phyloP scores from a whole-genome alignment of 768 basidiomycete species.

The Amanita subjunquillea region DNA sequence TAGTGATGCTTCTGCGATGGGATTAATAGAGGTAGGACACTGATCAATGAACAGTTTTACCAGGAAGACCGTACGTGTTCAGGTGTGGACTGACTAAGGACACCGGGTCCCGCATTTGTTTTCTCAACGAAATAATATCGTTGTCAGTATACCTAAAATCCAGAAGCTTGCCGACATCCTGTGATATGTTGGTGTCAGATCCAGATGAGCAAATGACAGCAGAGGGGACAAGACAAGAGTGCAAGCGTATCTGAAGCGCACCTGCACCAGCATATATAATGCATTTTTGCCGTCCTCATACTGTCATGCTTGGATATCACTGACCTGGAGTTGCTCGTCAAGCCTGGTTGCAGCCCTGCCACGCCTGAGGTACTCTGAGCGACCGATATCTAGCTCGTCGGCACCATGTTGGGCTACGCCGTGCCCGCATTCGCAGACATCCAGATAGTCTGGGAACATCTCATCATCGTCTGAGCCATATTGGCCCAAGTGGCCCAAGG shows the following conservation, averaged over 20 bases:
- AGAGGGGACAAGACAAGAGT: background rate
- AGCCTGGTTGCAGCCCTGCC: conserved; percentile 67
- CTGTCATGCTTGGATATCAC: conserved; percentile 13
- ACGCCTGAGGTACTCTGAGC: conserved; percentile 60
- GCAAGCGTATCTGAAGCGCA: background rate
- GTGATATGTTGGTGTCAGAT: background rate
- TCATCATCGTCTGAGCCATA: conserved; percentile 70
- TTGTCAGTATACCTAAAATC: conserved; percentile 73
- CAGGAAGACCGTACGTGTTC: conserved; percentile 37
- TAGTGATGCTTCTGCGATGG: conserved; percentile 16
- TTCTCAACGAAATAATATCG: conserved; percentile 56
- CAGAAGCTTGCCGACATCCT: conserved; percentile 72
- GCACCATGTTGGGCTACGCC: conserved; percentile 57
- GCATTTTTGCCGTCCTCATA: background rate
- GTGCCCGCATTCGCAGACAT: conserved; percentile 64
- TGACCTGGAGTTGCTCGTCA: conserved; percentile 74
- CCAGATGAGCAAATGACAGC: background rate
- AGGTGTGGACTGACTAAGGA: conserved; percentile 39
- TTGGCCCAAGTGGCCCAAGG: conserved; percentile 44
- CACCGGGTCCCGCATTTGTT: conserved; percentile 53
- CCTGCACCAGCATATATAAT: background rate
- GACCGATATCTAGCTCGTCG: conserved; percentile 41
- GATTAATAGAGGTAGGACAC: conserved; percentile 6
- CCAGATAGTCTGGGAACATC: conserved; percentile 38
- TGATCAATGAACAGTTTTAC: conserved; percentile 22